These are phyloP conservation scores for Tremellales sp. DNA, from an alignment of 1,284 basidiomycete genomes.

Conservation along the genomic window DNA sequence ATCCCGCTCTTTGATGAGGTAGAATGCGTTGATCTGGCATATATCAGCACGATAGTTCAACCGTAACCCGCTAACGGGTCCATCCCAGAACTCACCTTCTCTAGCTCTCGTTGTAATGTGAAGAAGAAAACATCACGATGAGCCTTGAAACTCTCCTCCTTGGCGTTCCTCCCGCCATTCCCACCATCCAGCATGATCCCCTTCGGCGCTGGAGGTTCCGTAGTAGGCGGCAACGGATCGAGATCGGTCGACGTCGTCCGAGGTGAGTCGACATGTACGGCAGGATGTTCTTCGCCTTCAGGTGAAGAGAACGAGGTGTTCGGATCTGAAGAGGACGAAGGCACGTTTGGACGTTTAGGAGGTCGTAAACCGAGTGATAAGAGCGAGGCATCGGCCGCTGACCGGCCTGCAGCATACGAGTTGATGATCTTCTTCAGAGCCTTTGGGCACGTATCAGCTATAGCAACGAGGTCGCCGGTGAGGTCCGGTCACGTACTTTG, in stretches of 20 bases:
- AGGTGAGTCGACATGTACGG: too few relatives aligned
- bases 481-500: too few relatives aligned
- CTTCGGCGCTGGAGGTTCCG: constrained; percentile 39
- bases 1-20: constrained; percentile 95
- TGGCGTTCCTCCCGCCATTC: constrained; percentile 21
- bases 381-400: constrained; percentile 81
- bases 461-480: constrained; percentile 6
- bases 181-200: constrained; percentile 19
- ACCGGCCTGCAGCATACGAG: constrained; percentile 83
- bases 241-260: constrained; percentile 21
- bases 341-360: constrained; percentile 51
- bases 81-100: constrained; percentile 73
- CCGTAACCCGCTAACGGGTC: background rate
- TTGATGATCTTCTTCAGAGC: constrained; percentile 74
- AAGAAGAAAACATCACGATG: constrained; percentile 99
- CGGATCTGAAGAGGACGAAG: constrained; percentile 1
- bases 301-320: too few relatives aligned
- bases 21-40: constrained; percentile 99
- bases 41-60: too few relatives aligned
- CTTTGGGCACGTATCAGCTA: constrained; percentile 9
- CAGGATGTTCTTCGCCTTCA: background rate
- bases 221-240: constrained; percentile 44
- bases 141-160: constrained; percentile 66
- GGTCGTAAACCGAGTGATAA: constrained; percentile 79
- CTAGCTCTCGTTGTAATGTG: constrained; percentile 94